Base-by-base conservation (phyloP, 2,329 filamentous ascomycete species). In the Paracorniculantispora psalliotae region DNA sequence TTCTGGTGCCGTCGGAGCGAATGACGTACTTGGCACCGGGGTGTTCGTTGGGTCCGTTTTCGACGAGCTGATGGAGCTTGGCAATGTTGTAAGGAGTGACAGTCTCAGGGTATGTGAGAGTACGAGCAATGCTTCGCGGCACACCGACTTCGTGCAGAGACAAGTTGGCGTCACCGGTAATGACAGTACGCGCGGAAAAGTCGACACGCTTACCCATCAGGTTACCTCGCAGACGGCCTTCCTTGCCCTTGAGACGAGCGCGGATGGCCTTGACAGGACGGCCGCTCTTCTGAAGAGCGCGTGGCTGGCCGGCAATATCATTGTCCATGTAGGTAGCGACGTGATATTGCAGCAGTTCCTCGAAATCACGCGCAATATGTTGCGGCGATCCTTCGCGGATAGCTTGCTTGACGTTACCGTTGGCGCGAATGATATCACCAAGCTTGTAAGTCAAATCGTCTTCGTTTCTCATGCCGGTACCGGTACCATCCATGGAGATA, bases 311-410 rank as follows among this genome's bases (percentile, higher is more conserved):
- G 63, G 96, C 94, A 75, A 97, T 97, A 72, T 99, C 93, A 68
- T 99, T 99, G 75, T 99, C 94, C 96, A 99, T 99, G 76, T 97
- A 96, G 1, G 96, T 99, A 46, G 96, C 96, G 61, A 99, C 92
- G 69, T 99, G 96, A 71, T 96, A 99, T 71, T 99, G 96, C 39
- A 99, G 80, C 33, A 99, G 79, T 63, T 88, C 86, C 73, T 96
- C 91, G 61, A 97, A 97, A 68, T 99, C 94, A 61, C 87, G 84
- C 17, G 92, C 85, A 65, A 97, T 91, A 74, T 99, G 94, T 63
- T 90, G 87, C 1, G 94, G 92, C 3, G 92, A 92, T 59, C 94
- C 94, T 73, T 97, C 92, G 61, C 90, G 86, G 68, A 96, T 91
- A 61, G 92, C 94, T 66, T 94, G 88, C 66, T 90, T 87, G 59